A percentile compares a stretch with the other conserved stretches of the same genome.
These are phyloP conservation scores for Melastoma malabathricum DNA, from an alignment of 345 rosid genomes.

Conservation along the genomic window DNA sequence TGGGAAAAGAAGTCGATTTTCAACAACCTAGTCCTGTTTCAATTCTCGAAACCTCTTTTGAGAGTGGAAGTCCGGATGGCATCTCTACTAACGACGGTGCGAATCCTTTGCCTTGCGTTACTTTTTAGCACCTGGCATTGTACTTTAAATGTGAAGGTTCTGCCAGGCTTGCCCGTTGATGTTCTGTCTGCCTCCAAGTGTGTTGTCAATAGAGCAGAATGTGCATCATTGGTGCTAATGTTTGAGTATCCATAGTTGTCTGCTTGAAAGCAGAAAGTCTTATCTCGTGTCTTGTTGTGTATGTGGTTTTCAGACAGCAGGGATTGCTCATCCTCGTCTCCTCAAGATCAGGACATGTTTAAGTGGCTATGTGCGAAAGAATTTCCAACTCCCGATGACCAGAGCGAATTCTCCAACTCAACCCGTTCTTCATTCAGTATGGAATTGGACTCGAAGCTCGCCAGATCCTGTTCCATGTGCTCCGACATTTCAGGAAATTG, in stretches of 20 bases:
- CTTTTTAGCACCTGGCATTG: not conserved
- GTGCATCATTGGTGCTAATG: too few relatives aligned
- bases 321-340: slow-evolving; percentile 6
- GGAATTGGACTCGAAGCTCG: slow-evolving; percentile 9
- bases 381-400: slow-evolving; percentile 11
- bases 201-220: too few relatives aligned
- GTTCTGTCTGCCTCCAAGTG: too few relatives aligned
- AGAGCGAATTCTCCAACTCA: slow-evolving; percentile 23
- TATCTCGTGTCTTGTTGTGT: not conserved
- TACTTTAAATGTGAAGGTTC: not conserved
- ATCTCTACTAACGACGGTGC: slow-evolving; percentile 13
- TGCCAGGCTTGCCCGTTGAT: too few relatives aligned
- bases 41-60: slow-evolving; percentile 29
- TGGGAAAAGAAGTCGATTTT: slow-evolving; percentile 24
- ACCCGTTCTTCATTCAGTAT: slow-evolving; percentile 26
- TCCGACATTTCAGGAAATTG: slow-evolving; percentile 20
- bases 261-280: too few relatives aligned
- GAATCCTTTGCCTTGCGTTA: slow-evolving; percentile 1
- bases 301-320: slow-evolving; percentile 15
- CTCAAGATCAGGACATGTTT: slow-evolving; percentile 11
- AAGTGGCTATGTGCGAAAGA: slow-evolving; percentile 9
- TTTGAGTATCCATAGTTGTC: too few relatives aligned
- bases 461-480: slow-evolving; percentile 12
- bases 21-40: slow-evolving; percentile 20
- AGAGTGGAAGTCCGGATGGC: slow-evolving; percentile 21